Percentiles rank a stretch among this genome's conserved stretches.
Evolutionary conservation across 2,329 filamentous ascomycete species (phyloP).

Genomic region (Aspergillus aculeatus): DNA sequence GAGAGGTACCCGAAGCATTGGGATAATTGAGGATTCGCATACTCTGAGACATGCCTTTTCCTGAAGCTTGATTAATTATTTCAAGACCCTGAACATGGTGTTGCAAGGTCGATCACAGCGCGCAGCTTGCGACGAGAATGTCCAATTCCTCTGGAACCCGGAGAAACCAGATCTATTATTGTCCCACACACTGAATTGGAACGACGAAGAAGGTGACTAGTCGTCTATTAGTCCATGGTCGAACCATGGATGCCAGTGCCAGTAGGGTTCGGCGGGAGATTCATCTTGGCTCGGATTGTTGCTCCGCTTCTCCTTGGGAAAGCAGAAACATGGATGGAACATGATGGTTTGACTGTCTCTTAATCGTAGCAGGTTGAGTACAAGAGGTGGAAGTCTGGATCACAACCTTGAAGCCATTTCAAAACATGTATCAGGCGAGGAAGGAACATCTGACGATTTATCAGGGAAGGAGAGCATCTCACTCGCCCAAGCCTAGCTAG

Average conservation of each 20-base stretch:
- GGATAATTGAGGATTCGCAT: background rate
- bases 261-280: constrained; percentile 4
- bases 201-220: constrained; percentile 25
- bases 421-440: background rate
- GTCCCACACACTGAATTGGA: background rate
- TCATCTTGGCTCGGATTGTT: constrained; percentile 3
- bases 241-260: constrained; percentile 16
- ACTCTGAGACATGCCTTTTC: background rate
- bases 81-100: background rate
- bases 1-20: background rate
- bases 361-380: background rate
- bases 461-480: background rate
- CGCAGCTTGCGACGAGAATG: background rate
- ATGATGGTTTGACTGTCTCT: background rate
- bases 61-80: background rate
- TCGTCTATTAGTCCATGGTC: background rate
- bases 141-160: background rate
- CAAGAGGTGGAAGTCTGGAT: background rate
- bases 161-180: background rate
- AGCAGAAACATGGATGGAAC: background rate
- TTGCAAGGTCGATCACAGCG: background rate
- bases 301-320: background rate
- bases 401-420: no score
- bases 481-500: background rate
- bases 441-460: background rate